Evolutionary conservation across 352 stramenopile genomes (phyloP).

Genomic region (Lagenidium giganteum): DNA sequence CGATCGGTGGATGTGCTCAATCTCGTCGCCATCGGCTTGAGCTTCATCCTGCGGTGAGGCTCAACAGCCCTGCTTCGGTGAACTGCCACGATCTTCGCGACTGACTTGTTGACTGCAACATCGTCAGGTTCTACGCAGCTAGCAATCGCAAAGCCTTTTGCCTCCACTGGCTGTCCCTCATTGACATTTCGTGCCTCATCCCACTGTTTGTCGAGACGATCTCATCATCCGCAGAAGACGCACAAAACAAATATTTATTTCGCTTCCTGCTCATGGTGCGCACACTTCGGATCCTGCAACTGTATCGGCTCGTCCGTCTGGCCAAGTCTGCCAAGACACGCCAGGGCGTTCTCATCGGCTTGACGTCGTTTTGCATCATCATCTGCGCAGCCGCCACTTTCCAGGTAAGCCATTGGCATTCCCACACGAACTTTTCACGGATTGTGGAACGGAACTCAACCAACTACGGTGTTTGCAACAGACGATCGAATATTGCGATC

Average conservation of each 20-base stretch:
- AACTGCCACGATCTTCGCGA: background rate
- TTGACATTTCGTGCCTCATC: constrained; percentile 42
- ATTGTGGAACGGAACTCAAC: background rate
- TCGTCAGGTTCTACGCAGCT: constrained; percentile 63
- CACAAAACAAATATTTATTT: constrained; percentile 36
- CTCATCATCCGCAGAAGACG: constrained; percentile 21
- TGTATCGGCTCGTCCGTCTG: constrained; percentile 57
- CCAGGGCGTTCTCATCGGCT: constrained; percentile 39
- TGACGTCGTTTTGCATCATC: constrained; percentile 58
- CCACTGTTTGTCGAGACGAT: constrained; percentile 36
- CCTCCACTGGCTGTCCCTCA: constrained; percentile 54
- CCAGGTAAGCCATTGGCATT: too few species aligned
- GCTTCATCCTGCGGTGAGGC: constrained; percentile 38
- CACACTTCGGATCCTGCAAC: constrained; percentile 47
- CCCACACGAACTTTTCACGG: background rate
- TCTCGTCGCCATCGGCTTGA: constrained; percentile 33
- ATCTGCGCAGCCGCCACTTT: constrained; percentile 53
- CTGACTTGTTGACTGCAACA: background rate
- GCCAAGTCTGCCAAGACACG: constrained; percentile 52
- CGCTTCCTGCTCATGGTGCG: constrained; percentile 64
- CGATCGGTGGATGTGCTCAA: constrained; percentile 43
- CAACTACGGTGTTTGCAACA: too few species aligned
- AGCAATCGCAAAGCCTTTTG: constrained; percentile 52
- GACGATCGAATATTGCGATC: constrained; percentile 63
- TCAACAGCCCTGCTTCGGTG: background rate